Conservation (phyloP, 345 rosid species). For the Erysimum cheiranthoides region DNA sequence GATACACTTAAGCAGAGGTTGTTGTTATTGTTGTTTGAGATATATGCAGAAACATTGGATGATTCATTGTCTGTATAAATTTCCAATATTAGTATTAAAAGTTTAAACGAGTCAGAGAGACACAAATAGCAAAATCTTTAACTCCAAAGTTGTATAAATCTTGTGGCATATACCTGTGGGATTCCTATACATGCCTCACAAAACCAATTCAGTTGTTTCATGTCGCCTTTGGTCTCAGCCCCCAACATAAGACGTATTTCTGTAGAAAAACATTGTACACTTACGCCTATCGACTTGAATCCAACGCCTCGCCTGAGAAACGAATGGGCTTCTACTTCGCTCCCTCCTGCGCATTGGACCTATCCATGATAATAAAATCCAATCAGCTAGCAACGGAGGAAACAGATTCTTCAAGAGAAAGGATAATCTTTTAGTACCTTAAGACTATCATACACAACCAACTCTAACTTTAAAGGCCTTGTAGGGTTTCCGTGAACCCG, state of each 20-base stretch:
- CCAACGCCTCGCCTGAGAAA: conserved; percentile 60
- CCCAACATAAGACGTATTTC: conserved; percentile 72
- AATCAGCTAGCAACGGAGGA: conserved; percentile 35
- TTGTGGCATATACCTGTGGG: conserved; percentile 57
- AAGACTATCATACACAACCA: conserved; percentile 63
- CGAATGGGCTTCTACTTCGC: conserved; percentile 47
- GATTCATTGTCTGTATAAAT: conserved; percentile 18
- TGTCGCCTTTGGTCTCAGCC: conserved; percentile 66
- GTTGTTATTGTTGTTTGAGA: conserved; percentile 12
- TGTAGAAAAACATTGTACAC: no score
- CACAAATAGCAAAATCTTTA: neutral
- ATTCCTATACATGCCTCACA: conserved; percentile 91
- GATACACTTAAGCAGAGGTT: neutral
- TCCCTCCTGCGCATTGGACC: conserved; percentile 61
- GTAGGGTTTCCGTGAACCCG: conserved; percentile 62
- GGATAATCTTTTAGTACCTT: conserved; percentile 53
- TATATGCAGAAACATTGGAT: conserved; percentile 9
- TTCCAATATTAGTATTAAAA: neutral
- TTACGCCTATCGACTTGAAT: conserved; percentile 64
- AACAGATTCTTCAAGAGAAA: conserved; percentile 1
- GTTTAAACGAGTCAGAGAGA: neutral
- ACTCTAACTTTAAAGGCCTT: conserved; percentile 72
- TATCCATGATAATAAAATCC: conserved; percentile 56
- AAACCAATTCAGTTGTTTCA: conserved; percentile 71
- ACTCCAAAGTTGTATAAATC: neutral